Percentiles rank a stretch among this genome's conserved stretches.
phyloP scores from a whole-genome alignment of 495 filamentous ascomycete species.

The Cladorrhinum samala region DNA sequence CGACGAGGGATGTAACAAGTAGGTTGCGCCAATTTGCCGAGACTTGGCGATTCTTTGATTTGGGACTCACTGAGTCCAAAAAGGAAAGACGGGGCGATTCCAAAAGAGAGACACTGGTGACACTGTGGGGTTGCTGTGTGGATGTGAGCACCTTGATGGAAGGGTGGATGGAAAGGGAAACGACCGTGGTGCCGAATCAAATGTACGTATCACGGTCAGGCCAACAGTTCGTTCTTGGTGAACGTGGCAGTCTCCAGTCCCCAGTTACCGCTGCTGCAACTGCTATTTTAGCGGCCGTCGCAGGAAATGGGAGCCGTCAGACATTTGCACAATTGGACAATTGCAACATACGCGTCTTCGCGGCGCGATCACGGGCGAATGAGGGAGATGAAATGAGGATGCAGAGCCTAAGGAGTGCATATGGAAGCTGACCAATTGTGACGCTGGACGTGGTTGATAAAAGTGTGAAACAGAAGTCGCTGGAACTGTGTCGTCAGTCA shows the following conservation, averaged over 20 bases:
- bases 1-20: no score
- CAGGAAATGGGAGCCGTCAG: background rate
- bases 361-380: constrained; percentile 4
- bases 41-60: background rate
- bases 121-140: background rate
- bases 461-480: constrained; percentile 23
- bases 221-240: no score
- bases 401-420: constrained; percentile 21
- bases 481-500: constrained; percentile 10
- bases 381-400: background rate
- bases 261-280: background rate
- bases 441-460: background rate
- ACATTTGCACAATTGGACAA: background rate
- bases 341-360: background rate
- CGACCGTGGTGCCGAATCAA: background rate
- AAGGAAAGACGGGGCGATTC: background rate
- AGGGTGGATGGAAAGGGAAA: background rate
- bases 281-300: constrained; percentile 8
- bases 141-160: background rate
- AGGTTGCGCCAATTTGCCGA: background rate
- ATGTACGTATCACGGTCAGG: no score
- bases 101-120: background rate
- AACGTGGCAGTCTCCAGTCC: constrained; percentile 1
- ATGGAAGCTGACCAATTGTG: constrained; percentile 13
- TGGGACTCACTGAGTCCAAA: background rate